Percentiles rank a stretch among this genome's conserved stretches.
These are phyloP conservation scores for Saccharomycopsis guyanensis DNA, from an alignment of 805 yeast genomes.

Conservation along the genomic window DNA sequence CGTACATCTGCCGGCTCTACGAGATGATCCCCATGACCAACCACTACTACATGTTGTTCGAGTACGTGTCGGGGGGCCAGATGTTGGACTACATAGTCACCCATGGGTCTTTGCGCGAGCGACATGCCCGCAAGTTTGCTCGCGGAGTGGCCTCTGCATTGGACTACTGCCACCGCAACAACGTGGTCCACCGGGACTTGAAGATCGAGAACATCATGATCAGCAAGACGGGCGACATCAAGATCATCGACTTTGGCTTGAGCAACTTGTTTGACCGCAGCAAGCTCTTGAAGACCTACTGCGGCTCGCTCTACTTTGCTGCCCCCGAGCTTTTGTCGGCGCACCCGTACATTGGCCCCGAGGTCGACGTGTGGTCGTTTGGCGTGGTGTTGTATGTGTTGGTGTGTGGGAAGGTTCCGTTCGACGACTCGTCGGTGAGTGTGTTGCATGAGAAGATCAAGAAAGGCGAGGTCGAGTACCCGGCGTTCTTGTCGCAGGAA, in stretches of 20 bases:
- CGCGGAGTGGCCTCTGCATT: constrained; percentile 91
- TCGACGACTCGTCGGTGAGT: constrained; percentile 90
- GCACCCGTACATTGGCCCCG: constrained; percentile 90
- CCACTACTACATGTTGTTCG: constrained; percentile 94
- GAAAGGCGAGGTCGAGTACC: constrained; percentile 87
- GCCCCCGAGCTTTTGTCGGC: constrained; percentile 96
- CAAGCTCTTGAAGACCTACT: constrained; percentile 77
- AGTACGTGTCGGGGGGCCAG: constrained; percentile 95
- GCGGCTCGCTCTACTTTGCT: constrained; percentile 96
- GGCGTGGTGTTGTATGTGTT: constrained; percentile 93
- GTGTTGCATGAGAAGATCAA: constrained; percentile 91
- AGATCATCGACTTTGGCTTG: constrained; percentile 92
- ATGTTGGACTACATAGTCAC: constrained; percentile 94
- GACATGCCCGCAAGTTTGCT: constrained; percentile 90
- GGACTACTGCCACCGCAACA: constrained; percentile 88
- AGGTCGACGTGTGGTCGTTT: constrained; percentile 97
- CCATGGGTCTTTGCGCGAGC: constrained; percentile 90
- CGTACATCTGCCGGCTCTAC: constrained; percentile 82
- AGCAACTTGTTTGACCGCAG: constrained; percentile 76
- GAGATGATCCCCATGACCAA: constrained; percentile 96
- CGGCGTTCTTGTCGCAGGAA: constrained; percentile 68
- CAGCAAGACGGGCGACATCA: constrained; percentile 86
- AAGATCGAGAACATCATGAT: constrained; percentile 96
- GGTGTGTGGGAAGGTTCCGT: constrained; percentile 97
- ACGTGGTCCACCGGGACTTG: constrained; percentile 93